Evolutionary conservation across 768 basidiomycete species (phyloP).

Genomic region (Lactarius vividus): DNA sequence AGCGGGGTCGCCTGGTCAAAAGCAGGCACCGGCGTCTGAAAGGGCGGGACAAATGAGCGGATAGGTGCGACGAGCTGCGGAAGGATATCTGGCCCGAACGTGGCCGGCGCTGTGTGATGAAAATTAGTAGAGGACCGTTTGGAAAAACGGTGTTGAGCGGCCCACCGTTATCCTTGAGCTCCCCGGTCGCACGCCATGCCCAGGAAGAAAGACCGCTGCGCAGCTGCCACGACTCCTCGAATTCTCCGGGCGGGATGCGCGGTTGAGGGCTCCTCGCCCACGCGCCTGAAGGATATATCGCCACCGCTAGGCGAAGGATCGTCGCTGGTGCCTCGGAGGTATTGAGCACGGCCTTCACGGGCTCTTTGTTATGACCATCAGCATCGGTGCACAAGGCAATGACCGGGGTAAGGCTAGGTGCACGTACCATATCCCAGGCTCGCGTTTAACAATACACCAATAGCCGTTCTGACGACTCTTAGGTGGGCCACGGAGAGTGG

Average conservation of each 20-base stretch:
- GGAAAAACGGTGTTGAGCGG: background rate
- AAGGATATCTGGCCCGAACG: conserved; percentile 61
- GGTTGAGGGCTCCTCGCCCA: conserved; percentile 46
- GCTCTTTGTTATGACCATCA: conserved; percentile 45
- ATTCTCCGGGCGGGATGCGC: conserved; percentile 32
- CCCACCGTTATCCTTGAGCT: conserved; percentile 70
- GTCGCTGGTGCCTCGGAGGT: conserved; percentile 67
- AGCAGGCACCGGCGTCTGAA: conserved; percentile 36
- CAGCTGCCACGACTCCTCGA: conserved; percentile 60
- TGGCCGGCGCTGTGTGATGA: conserved; percentile 44
- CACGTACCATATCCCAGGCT: conserved; percentile 77
- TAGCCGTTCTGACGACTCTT: conserved; percentile 69
- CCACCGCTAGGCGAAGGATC: conserved; percentile 62
- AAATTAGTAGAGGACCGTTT: background rate
- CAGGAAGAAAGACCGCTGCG: conserved; percentile 66
- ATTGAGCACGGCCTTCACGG: conserved; percentile 64
- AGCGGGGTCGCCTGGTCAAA: conserved; percentile 43
- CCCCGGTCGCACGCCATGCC: conserved; percentile 75
- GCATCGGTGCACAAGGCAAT: conserved; percentile 10
- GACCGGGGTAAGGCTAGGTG: conserved; percentile 27
- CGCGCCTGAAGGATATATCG: conserved; percentile 69
- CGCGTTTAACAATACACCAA: conserved; percentile 77
- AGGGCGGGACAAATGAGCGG: conserved; percentile 57
- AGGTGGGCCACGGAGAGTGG: conserved; percentile 60
- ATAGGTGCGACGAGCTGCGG: conserved; percentile 61